Conservation (phyloP, 441 rosid species). For the Codiaeum variegatum region DNA sequence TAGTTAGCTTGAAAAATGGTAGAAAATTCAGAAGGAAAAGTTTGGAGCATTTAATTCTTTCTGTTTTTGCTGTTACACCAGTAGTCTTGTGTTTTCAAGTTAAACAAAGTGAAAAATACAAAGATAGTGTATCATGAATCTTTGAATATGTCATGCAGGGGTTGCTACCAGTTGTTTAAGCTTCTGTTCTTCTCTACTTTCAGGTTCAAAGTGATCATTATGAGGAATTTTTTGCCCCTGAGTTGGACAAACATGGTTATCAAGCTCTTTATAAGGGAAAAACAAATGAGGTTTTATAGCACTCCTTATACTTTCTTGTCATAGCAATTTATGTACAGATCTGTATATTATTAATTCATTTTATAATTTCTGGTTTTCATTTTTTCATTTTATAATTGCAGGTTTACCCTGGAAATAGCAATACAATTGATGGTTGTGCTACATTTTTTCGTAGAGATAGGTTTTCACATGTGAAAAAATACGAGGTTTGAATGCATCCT, state of each 20-base stretch:
- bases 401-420: constrained; percentile 75
- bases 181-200: constrained; percentile 15
- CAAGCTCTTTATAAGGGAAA: constrained; percentile 89
- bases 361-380: constrained; percentile 63
- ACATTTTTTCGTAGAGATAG: constrained; percentile 98
- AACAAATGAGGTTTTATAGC: constrained; percentile 75
- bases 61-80: not conserved
- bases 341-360: constrained; percentile 4
- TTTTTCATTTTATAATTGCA: constrained; percentile 33
- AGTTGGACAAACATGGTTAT: constrained; percentile 97
- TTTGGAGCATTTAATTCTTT: not conserved
- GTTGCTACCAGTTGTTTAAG: not conserved
- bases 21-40: not conserved
- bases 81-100: constrained; percentile 2
- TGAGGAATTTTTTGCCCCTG: constrained; percentile 85
- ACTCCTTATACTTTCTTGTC: constrained; percentile 14
- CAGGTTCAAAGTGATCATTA: constrained; percentile 98
- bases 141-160: not conserved
- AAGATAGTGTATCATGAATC: not conserved
- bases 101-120: not conserved
- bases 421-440: constrained; percentile 88
- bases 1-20: not conserved
- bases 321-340: not conserved
- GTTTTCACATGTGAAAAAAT: constrained; percentile 94
- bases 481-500: constrained; percentile 62